These are phyloP conservation scores for Phytophthora pisi DNA, from an alignment of 352 stramenopile species.

Conservation along the genomic window DNA sequence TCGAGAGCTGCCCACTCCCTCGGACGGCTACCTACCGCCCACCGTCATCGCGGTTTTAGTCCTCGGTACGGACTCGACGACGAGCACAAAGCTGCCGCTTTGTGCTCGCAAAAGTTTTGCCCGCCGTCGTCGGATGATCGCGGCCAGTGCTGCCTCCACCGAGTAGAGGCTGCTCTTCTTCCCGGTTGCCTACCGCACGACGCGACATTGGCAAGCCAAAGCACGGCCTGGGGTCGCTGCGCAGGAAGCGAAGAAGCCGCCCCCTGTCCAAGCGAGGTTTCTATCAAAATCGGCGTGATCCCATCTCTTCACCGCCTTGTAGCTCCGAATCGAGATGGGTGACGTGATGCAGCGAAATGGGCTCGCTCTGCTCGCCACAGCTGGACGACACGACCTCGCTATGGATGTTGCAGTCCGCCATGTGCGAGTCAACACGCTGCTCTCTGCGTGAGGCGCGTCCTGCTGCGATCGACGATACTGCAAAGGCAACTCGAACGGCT, in stretches of 20 bases:
- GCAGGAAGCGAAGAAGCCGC: neutral
- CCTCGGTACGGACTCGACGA: too few relatives aligned
- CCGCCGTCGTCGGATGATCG: neutral
- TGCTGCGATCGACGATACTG: slow-evolving; percentile 17
- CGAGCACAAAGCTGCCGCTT: too few relatives aligned
- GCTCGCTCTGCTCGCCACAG: slow-evolving; percentile 15
- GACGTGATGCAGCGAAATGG: neutral
- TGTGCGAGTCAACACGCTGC: neutral
- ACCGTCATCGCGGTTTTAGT: too few relatives aligned
- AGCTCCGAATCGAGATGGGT: neutral
- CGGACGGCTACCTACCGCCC: too few relatives aligned
- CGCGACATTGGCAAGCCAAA: neutral
- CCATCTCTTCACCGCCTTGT: too few relatives aligned
- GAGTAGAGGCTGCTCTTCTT: too few relatives aligned
- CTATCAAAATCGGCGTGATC: neutral
- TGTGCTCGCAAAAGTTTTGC: too few relatives aligned
- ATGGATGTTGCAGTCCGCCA: slow-evolving; percentile 19
- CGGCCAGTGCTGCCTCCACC: too few relatives aligned
- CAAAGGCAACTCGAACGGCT: slow-evolving; percentile 18
- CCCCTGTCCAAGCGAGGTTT: neutral
- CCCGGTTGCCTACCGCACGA: too few relatives aligned
- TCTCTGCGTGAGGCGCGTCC: slow-evolving; percentile 10
- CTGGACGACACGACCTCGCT: slow-evolving; percentile 9
- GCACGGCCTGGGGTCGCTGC: neutral
- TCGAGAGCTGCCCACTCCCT: too few relatives aligned